These are phyloP conservation scores for Pythium coloratum DNA, from an alignment of 352 stramenopile species.

Conservation along the genomic window DNA sequence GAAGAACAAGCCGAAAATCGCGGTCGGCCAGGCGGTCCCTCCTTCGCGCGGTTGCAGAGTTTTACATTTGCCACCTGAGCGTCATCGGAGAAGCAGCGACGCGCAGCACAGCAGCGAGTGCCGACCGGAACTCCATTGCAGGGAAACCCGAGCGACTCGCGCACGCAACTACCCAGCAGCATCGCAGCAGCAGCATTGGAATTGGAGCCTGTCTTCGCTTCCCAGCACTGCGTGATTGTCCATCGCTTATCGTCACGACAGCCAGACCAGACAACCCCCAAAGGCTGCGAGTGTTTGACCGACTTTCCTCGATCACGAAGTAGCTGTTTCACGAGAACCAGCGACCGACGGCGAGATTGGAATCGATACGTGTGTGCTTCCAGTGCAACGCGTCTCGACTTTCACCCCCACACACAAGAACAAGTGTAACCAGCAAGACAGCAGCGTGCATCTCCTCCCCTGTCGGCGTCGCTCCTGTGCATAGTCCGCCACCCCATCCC, in stretches of 20 bases:
- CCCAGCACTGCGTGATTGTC: not conserved
- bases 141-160: not conserved
- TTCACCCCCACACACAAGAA: no score
- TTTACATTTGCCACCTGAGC: conserved; percentile 30
- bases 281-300: conserved; percentile 2
- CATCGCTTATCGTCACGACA: no score
- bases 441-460: not conserved
- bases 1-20: conserved; percentile 16
- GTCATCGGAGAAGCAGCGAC: conserved; percentile 26
- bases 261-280: not conserved
- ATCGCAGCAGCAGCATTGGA: not conserved
- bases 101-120: conserved; percentile 11
- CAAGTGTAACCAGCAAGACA: not conserved
- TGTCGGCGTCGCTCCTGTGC: no score
- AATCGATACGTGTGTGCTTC: not conserved
- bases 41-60: conserved; percentile 23
- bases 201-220: not conserved
- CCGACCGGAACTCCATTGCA: not conserved
- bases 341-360: not conserved
- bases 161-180: not conserved
- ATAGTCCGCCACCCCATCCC: not conserved
- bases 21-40: conserved; percentile 14
- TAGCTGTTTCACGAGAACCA: not conserved
- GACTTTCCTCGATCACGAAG: not conserved
- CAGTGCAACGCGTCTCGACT: not conserved